These are phyloP conservation scores for Neurospora sp. DNA, from an alignment of 495 filamentous ascomycete genomes.

Conservation along the genomic window DNA sequence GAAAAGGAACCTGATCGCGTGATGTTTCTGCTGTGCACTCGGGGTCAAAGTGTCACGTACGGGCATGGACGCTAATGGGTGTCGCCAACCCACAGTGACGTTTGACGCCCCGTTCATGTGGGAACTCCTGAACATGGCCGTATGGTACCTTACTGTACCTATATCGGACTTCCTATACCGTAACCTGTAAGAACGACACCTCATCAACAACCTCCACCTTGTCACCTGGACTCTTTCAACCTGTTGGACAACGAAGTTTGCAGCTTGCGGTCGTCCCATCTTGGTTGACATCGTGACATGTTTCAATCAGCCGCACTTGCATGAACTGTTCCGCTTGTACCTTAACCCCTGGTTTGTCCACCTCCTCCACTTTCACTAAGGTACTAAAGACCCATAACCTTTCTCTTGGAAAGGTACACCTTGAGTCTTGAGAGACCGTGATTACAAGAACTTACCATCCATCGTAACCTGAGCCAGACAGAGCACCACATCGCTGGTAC, in stretches of 20 bases:
- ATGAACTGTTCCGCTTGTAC: background rate
- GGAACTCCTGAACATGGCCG: background rate
- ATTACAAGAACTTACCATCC: background rate
- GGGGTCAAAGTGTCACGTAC: background rate
- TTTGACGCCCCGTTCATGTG: background rate
- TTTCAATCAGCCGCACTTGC: background rate
- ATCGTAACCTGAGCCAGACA: background rate
- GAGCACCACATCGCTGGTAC: background rate
- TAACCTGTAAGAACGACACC: background rate
- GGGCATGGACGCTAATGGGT: background rate
- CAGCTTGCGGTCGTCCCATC: background rate
- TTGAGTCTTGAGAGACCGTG: background rate
- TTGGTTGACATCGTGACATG: background rate
- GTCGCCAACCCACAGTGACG: background rate
- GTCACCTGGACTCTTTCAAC: background rate
- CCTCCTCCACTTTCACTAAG: background rate
- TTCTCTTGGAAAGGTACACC: background rate
- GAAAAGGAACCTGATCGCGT: background rate
- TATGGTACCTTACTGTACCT: background rate
- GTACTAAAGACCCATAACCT: background rate
- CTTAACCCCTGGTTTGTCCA: background rate
- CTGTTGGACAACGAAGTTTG: background rate
- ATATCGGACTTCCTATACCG: background rate
- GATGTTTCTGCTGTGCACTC: background rate
- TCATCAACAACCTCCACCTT: background rate